Conservation (phyloP, 2,329 filamentous ascomycete species). For the Apiospora kogelbergensis region DNA sequence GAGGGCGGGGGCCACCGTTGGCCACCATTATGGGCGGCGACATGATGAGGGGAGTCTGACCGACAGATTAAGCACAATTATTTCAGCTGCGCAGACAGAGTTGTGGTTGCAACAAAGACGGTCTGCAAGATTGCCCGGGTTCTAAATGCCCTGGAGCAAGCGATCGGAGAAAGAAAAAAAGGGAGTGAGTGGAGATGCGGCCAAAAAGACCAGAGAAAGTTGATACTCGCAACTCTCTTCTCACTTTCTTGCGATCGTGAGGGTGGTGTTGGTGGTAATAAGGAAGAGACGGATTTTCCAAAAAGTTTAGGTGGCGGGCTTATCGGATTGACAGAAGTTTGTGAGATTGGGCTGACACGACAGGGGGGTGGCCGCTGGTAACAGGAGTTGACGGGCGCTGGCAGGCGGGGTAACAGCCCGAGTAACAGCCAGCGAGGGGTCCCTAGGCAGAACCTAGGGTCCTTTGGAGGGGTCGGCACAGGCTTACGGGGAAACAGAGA, state of each 20-base stretch:
- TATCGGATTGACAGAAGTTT: not conserved
- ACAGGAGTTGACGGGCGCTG: not conserved
- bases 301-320: slow-evolving; percentile 2
- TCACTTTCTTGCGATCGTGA: not conserved
- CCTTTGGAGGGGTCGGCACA: not conserved
- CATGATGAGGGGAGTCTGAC: slow-evolving; percentile 30
- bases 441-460: not conserved
- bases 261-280: not conserved
- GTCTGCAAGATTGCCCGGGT: not conserved
- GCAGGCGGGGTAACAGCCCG: not conserved
- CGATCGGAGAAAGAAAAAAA: not conserved
- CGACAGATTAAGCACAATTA: not conserved
- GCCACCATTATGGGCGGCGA: slow-evolving; percentile 50
- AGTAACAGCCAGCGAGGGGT: not conserved
- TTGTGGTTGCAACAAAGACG: not conserved
- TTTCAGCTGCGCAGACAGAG: not conserved
- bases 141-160: slow-evolving; percentile 4
- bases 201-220: not conserved
- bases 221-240: slow-evolving; percentile 6
- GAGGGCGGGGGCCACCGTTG: slow-evolving; percentile 51
- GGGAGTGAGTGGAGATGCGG: slow-evolving; percentile 1
- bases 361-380: no score
- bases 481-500: not conserved
- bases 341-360: no score
- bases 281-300: not conserved